These are phyloP conservation scores for Prinsepia uniflora DNA, from an alignment of 306 rosid genomes.

Conservation along the genomic window DNA sequence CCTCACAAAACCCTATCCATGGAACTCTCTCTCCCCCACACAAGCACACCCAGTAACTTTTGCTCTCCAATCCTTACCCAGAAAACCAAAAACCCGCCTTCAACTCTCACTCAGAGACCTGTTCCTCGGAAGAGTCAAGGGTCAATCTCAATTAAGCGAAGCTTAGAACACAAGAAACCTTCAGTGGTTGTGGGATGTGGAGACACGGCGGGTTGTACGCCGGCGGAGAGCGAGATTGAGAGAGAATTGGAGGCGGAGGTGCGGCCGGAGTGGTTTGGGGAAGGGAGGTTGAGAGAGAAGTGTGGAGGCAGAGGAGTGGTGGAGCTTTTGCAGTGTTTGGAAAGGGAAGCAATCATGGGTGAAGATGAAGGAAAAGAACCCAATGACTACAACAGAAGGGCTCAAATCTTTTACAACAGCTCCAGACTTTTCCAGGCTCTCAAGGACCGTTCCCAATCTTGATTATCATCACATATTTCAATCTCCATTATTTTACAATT, in stretches of 20 bases:
- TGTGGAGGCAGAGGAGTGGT: slow-evolving; percentile 50
- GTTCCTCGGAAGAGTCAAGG: background rate
- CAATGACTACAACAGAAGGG: slow-evolving; percentile 67
- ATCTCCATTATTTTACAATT: background rate
- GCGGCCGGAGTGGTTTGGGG: slow-evolving; percentile 22
- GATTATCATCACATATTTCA: background rate
- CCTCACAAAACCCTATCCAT: background rate
- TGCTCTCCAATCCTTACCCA: slow-evolving; percentile 1
- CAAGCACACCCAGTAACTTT: background rate
- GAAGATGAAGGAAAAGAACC: slow-evolving; percentile 74
- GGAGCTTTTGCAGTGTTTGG: slow-evolving; percentile 72
- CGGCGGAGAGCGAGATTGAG: slow-evolving; percentile 36
- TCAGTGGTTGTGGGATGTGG: slow-evolving; percentile 28
- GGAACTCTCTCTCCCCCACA: slow-evolving; percentile 28
- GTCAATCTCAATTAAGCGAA: background rate
- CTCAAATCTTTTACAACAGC: slow-evolving; percentile 61
- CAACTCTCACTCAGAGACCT: slow-evolving; percentile 1
- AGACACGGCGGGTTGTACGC: slow-evolving; percentile 9
- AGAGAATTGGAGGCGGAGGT: slow-evolving; percentile 46
- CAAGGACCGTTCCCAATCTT: slow-evolving; percentile 27
- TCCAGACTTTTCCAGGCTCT: slow-evolving; percentile 73
- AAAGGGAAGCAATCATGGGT: slow-evolving; percentile 81
- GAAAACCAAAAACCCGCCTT: background rate
- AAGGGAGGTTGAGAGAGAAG: slow-evolving; percentile 35
- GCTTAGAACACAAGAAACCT: background rate